Percentiles rank a stretch among this genome's conserved stretches.
Evolutionary conservation across 169 alveolate genomes (phyloP).

Genomic region (Plasmodium gaboni): DNA sequence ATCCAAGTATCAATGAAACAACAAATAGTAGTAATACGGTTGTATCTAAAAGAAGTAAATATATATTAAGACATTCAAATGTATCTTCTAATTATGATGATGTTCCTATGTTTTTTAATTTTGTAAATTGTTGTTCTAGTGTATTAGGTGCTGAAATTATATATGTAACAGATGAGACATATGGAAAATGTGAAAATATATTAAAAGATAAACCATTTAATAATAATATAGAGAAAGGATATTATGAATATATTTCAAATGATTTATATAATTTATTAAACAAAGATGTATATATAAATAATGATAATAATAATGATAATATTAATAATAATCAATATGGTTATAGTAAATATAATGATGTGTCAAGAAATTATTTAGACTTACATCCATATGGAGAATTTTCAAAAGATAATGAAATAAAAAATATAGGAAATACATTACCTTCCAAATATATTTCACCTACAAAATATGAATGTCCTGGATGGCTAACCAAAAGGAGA

Average conservation of each 20-base stretch:
- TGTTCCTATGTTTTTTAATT: conserved; percentile 61
- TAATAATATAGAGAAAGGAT: conserved; percentile 59
- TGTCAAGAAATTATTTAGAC: neutral
- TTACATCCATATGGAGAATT: neutral
- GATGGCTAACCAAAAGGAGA: conserved; percentile 83
- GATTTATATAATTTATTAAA: conserved; percentile 47
- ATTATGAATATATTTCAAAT: conserved; percentile 51
- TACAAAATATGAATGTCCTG: conserved; percentile 47
- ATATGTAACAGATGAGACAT: conserved; percentile 75
- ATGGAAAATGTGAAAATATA: conserved; percentile 76
- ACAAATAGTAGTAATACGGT: conserved; percentile 68
- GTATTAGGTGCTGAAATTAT: conserved; percentile 74
- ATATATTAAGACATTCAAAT: conserved; percentile 55
- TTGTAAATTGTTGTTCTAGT: conserved; percentile 62
- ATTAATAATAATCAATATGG: neutral
- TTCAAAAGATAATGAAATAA: conserved; percentile 6
- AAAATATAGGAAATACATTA: neutral
- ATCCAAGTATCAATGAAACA: conserved; percentile 70
- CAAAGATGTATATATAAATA: neutral
- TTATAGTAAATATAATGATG: neutral
- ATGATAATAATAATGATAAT: neutral
- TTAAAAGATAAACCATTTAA: conserved; percentile 75
- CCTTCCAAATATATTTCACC: neutral
- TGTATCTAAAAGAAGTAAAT: conserved; percentile 73
- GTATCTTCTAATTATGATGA: conserved; percentile 60